Evolutionary conservation across 768 basidiomycete species (phyloP).

Genomic region (Sutorius australiensis): DNA sequence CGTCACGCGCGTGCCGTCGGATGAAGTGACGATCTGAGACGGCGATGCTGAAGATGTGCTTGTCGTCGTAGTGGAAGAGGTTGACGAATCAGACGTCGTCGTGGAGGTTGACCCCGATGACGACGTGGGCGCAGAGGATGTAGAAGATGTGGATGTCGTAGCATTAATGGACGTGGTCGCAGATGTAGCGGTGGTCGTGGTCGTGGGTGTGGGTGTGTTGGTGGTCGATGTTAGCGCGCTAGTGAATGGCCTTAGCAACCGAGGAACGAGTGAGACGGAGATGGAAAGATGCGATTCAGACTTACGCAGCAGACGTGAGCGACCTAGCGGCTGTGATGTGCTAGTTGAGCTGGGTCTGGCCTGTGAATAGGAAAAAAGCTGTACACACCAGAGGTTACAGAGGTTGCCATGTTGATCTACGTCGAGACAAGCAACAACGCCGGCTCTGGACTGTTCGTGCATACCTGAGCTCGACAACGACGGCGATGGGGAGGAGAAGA

Average conservation of each 20-base stretch:
- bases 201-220: not conserved
- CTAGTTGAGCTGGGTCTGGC: not conserved
- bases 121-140: not conserved
- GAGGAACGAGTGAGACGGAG: not conserved
- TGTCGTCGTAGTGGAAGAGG: not conserved
- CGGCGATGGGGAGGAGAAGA: not conserved
- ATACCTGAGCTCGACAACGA: not conserved
- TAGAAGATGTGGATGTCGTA: not conserved
- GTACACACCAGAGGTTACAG: constrained; percentile 4
- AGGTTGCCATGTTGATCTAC: constrained; percentile 7
- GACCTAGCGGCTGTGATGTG: not conserved
- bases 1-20: constrained; percentile 1
- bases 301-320: constrained; percentile 2
- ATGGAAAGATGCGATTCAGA: not conserved
- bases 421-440: not conserved
- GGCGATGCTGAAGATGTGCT: not conserved
- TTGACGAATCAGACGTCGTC: not conserved
- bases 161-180: constrained; percentile 1
- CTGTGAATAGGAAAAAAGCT: not conserved
- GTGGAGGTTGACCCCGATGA: not conserved
- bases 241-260: constrained; percentile 1
- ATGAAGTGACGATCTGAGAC: constrained; percentile 6
- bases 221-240: not conserved
- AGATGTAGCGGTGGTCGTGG: not conserved
- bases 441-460: not conserved